Percentiles rank a stretch among this genome's conserved stretches.
Conservation (phyloP, 2,329 filamentous ascomycete genomes). For the Ambrosiella cleistominuta region DNA sequence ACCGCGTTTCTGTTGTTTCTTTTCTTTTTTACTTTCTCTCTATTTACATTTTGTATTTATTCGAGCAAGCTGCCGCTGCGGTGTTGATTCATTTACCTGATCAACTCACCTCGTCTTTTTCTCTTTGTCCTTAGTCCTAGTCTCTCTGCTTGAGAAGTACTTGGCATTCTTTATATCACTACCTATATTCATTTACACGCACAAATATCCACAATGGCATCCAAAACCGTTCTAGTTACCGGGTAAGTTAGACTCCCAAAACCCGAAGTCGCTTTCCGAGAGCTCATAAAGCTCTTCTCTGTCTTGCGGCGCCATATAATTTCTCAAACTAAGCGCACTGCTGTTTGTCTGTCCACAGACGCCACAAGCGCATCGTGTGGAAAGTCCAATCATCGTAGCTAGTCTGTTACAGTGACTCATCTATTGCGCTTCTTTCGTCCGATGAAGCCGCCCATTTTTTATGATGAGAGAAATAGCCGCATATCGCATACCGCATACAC, state of each 20-base stretch:
- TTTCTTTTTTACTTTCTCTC: constrained; percentile 14
- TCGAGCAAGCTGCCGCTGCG: too few relatives aligned
- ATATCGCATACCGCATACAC: too few relatives aligned
- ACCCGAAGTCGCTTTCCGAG: neutral
- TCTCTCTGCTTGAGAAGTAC: neutral
- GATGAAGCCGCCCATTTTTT: too few relatives aligned
- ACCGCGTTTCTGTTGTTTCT: neutral
- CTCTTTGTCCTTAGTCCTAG: neutral
- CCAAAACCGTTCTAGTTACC: constrained; percentile 79
- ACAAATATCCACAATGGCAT: constrained; percentile 40
- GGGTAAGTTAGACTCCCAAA: constrained; percentile 43
- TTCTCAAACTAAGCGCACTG: neutral
- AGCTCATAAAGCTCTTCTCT: neutral
- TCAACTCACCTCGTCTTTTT: neutral
- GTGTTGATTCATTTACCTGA: neutral
- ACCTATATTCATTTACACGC: constrained; percentile 2
- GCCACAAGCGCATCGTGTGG: too few relatives aligned
- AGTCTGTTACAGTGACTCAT: too few relatives aligned
- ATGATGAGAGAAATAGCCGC: too few relatives aligned
- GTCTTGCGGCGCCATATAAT: constrained; percentile 6
- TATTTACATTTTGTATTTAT: constrained; percentile 3
- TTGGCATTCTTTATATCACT: neutral
- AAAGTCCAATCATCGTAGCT: too few relatives aligned
- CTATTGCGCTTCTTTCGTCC: too few relatives aligned
- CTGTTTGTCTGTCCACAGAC: neutral